Evolutionary conservation across 306 rosid species (phyloP), one percentile per base, ranked within the genome.

Genomic region (Quercus bicolor): DNA sequence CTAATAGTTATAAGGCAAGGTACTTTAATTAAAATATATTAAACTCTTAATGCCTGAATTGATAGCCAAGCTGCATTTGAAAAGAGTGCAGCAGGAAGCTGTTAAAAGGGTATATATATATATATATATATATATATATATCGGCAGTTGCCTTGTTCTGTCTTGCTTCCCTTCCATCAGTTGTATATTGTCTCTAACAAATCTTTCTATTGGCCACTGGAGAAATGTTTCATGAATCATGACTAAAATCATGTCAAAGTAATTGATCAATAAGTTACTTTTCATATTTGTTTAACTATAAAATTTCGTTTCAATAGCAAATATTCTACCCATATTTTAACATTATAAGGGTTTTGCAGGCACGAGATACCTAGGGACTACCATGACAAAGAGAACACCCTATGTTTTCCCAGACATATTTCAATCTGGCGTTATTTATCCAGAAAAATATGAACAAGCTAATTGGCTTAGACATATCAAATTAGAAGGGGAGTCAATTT

Each of bases 321-420:
- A 61, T 62, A 28, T 31, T 16, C 45, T 65, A 65, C 61, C 68
- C 6, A 11, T 68, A 71, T n/a, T 82, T 75, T 70, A 37, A 73
- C 37, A 65, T 55, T 75, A 26, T 73, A 31, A 77, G 62, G 74
- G 74, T 83, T 73, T 76, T 75, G 65, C 84, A 90, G 93, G 87
- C 56, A 64, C 85, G 3, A 80, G 75, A 61, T 77, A 77, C 84
- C 21, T 81, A 8, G 91, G 81, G 11, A 77, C 87, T 62, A 80
- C 88, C 72, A 26, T 85, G 34, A 87, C 80, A 73, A 88, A 81
- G 83, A 80, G 72, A 73, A 79, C 90, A 29, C 87, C 88, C 20
- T 86, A 72, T 82, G 74, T 84, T 45, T 84, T 89, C 84, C 85
- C 85, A 69, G 89, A 84, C 72, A 84, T 88, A 75, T 82, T 86